Conservation (phyloP, 179 eudicot species). For the Patellifolia procumbens region DNA sequence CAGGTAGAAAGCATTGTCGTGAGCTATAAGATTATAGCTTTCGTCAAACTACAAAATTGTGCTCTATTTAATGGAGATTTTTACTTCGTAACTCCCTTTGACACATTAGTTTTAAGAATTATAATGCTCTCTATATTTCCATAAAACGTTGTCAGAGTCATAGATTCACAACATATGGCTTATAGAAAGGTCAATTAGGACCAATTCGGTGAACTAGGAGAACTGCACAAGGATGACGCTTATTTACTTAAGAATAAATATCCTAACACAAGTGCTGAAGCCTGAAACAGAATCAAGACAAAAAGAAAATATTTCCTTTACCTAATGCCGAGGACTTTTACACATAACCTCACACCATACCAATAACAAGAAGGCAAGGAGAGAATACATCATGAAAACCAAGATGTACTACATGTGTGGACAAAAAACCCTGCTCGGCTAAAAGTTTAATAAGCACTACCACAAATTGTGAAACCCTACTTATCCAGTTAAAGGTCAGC, state of each 20-base stretch:
- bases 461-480: no score
- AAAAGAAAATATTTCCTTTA: background rate
- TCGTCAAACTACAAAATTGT: background rate
- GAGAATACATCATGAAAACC: background rate
- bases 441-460: no score
- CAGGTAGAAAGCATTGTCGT: background rate
- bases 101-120: background rate
- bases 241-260: background rate
- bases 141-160: background rate
- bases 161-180: background rate
- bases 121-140: no score
- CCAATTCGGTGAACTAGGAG: background rate
- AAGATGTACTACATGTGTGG: no score
- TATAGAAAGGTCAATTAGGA: background rate
- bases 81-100: background rate
- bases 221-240: background rate
- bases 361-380: background rate
- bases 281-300: background rate
- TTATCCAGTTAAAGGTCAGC: no score
- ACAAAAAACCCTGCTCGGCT: no score
- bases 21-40: background rate
- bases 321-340: background rate
- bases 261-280: background rate
- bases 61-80: background rate
- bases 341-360: background rate